Evolutionary conservation across 2,329 filamentous ascomycete genomes (phyloP).

Genomic region (Cercospora sp.): DNA sequence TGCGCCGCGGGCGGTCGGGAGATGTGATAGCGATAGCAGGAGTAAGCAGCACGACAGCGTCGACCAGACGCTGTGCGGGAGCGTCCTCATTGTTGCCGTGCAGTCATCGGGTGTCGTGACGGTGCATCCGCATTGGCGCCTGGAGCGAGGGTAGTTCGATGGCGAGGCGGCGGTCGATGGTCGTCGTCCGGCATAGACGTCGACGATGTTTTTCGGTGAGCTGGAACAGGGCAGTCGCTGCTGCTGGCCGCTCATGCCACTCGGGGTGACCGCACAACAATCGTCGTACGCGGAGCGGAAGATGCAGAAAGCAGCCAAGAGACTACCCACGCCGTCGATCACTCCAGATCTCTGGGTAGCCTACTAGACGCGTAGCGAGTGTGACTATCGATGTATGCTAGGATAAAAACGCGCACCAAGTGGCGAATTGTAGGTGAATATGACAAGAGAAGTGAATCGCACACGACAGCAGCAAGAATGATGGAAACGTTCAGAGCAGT

Average conservation of each 20-base stretch:
- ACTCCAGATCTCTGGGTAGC: background rate
- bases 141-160: background rate
- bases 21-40: conserved; percentile 40
- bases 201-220: background rate
- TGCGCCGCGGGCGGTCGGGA: conserved; percentile 58
- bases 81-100: conserved; percentile 24
- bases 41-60: conserved; percentile 12
- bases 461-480: conserved; percentile 1
- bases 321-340: conserved; percentile 3
- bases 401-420: background rate
- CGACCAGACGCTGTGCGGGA: conserved; percentile 22
- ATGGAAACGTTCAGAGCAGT: background rate
- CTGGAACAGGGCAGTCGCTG: background rate
- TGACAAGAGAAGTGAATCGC: background rate
- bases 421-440: background rate
- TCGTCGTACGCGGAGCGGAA: background rate
- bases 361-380: background rate
- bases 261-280: background rate
- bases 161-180: background rate
- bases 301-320: conserved; percentile 7
- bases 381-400: background rate
- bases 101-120: conserved; percentile 9
- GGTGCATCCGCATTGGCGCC: conserved; percentile 1
- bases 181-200: background rate
- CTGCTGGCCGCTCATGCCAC: conserved; percentile 5